Percentiles rank a stretch among this genome's conserved stretches.
These are phyloP conservation scores for Taiwanofungus camphoratus DNA, from an alignment of 1,284 basidiomycete species.

Conservation along the genomic window DNA sequence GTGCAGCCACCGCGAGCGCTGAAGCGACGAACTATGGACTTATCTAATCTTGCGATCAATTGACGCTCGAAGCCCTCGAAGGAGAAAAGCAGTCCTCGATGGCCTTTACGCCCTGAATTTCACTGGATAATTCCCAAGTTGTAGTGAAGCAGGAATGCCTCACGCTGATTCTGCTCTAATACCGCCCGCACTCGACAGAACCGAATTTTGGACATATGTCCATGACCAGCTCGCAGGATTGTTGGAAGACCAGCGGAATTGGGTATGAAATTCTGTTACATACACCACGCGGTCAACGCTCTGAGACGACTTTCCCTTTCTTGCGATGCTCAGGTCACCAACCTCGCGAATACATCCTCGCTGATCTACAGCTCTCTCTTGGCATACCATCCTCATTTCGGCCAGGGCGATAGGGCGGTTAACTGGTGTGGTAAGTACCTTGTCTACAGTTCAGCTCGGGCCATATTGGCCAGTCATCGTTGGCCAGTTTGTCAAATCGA, in stretches of 20 bases:
- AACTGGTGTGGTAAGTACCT: slow-evolving; percentile 80
- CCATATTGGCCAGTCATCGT: neutral
- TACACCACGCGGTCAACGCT: neutral
- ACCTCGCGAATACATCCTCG: slow-evolving; percentile 77
- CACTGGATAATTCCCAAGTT: neutral
- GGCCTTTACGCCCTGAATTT: neutral
- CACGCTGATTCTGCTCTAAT: slow-evolving; percentile 80
- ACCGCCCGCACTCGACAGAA: slow-evolving; percentile 64
- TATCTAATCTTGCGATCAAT: too few relatives aligned
- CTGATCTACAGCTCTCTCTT: slow-evolving; percentile 74
- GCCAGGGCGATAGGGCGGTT: slow-evolving; percentile 56
- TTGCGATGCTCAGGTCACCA: slow-evolving; percentile 58
- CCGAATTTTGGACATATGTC: slow-evolving; percentile 76
- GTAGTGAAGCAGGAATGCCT: slow-evolving; percentile 57
- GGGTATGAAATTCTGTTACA: slow-evolving; percentile 54
- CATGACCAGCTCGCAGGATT: slow-evolving; percentile 55
- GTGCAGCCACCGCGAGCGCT: too few relatives aligned
- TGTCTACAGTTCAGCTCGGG: slow-evolving; percentile 13
- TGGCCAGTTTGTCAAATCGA: slow-evolving; percentile 2
- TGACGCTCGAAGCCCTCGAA: too few relatives aligned
- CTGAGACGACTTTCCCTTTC: slow-evolving; percentile 11
- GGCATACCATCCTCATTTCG: slow-evolving; percentile 64
- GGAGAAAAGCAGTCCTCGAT: too few relatives aligned
- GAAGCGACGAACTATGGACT: too few relatives aligned
- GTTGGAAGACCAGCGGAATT: slow-evolving; percentile 64